Percentiles rank a stretch among this genome's conserved stretches.
Evolutionary conservation across 768 basidiomycete genomes (phyloP).

Genomic region (Mycena sanguinolenta): DNA sequence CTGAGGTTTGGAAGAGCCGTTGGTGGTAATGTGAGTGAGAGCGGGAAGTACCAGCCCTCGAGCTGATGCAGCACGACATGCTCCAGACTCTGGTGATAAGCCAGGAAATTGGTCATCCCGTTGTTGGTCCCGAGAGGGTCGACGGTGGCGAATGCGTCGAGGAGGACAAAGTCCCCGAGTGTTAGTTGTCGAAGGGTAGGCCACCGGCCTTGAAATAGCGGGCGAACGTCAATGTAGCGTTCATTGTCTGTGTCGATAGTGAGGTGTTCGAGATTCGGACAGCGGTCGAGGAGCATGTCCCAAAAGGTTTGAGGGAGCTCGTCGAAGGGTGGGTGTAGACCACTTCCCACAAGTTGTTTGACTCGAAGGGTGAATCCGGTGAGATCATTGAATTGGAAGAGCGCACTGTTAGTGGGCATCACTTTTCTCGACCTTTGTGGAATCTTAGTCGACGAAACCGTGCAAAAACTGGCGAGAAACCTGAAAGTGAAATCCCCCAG

Average conservation of each 20-base stretch:
- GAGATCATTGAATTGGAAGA: conserved; percentile 34
- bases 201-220: conserved; percentile 34
- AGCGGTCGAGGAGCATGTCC: conserved; percentile 34
- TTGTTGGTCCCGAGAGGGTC: conserved; percentile 32
- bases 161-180: conserved; percentile 36
- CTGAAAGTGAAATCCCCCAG: conserved; percentile 36
- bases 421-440: conserved; percentile 31
- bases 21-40: conserved; percentile 31
- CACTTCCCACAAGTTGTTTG: conserved; percentile 35
- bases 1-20: conserved; percentile 32
- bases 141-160: conserved; percentile 36
- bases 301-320: conserved; percentile 37
- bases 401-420: conserved; percentile 35
- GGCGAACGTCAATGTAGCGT: conserved; percentile 37
- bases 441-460: background rate
- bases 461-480: background rate
- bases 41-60: conserved; percentile 38
- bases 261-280: conserved; percentile 31
- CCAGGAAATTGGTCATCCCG: conserved; percentile 33
- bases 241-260: conserved; percentile 38
- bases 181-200: conserved; percentile 30
- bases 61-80: conserved; percentile 31
- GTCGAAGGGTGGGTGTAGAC: conserved; percentile 38
- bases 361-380: conserved; percentile 34
- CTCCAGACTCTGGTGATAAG: conserved; percentile 25